These are phyloP conservation scores for Pleoardoris graminearum DNA, from an alignment of 2,329 filamentous ascomycete genomes.

Conservation along the genomic window DNA sequence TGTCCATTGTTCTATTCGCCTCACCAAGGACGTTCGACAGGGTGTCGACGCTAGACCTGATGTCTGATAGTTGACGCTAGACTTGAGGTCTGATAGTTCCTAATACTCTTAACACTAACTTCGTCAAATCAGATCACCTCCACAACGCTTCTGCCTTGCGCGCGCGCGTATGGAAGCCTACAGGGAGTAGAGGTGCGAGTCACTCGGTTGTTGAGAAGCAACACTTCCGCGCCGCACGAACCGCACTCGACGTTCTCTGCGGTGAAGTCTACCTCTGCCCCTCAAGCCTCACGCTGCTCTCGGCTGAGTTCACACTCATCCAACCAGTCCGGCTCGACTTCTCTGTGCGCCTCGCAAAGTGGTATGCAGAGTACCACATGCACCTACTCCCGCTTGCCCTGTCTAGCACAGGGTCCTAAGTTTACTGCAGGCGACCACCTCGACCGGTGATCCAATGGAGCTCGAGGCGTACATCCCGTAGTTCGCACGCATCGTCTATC, in stretches of 20 bases:
- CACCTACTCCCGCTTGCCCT: background rate
- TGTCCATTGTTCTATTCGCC: too few relatives aligned
- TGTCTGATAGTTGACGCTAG: too few relatives aligned
- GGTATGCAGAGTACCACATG: constrained; percentile 2
- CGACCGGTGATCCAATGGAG: background rate
- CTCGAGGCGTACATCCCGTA: constrained; percentile 1
- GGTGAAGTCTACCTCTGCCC: constrained; percentile 6
- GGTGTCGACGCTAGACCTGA: too few relatives aligned
- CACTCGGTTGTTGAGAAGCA: too few relatives aligned
- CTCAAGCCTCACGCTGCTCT: background rate
- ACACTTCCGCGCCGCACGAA: background rate
- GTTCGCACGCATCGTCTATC: background rate
- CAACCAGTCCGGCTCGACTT: background rate
- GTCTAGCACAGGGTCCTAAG: background rate
- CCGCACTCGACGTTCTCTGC: constrained; percentile 2
- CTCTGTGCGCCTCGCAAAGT: background rate
- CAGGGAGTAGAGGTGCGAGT: too few relatives aligned
- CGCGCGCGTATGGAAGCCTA: too few relatives aligned
- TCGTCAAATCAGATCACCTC: too few relatives aligned
- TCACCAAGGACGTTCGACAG: too few relatives aligned
- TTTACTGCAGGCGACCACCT: background rate
- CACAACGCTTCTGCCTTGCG: too few relatives aligned
- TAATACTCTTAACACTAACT: too few relatives aligned
- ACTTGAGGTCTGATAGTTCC: too few relatives aligned
- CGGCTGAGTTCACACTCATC: background rate